Percentiles rank a stretch among this genome's conserved stretches.
These are phyloP conservation scores for Yamadazyma akitaensis DNA, from an alignment of 805 yeast species.

Conservation along the genomic window DNA sequence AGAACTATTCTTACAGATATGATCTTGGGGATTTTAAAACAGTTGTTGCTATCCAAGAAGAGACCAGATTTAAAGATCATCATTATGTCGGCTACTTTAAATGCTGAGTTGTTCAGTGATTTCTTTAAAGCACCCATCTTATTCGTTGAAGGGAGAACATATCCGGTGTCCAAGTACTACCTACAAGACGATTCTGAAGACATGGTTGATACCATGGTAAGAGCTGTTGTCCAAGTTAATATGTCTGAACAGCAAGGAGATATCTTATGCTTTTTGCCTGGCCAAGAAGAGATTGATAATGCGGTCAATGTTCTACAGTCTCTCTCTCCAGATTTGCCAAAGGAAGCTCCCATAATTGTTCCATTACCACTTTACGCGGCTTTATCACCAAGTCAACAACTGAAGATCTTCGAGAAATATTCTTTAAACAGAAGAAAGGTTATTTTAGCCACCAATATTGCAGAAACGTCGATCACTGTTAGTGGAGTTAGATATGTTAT, in stretches of 20 bases:
- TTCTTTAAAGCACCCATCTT: constrained; percentile 84
- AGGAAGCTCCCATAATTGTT: constrained; percentile 69
- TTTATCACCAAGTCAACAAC: constrained; percentile 79
- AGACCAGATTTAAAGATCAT: constrained; percentile 62
- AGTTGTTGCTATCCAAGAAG: constrained; percentile 48
- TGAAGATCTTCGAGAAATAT: constrained; percentile 67
- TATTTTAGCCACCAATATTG: constrained; percentile 90
- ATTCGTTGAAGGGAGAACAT: constrained; percentile 87
- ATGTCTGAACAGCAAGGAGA: constrained; percentile 82
- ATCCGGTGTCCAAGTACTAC: constrained; percentile 73
- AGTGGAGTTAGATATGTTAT: constrained; percentile 91
- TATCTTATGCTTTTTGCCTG: constrained; percentile 87
- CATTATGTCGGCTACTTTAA: constrained; percentile 92
- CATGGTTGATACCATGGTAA: constrained; percentile 73
- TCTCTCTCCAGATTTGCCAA: constrained; percentile 63
- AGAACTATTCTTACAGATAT: constrained; percentile 90
- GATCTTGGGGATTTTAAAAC: constrained; percentile 82
- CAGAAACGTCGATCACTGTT: constrained; percentile 96
- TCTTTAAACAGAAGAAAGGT: constrained; percentile 74
- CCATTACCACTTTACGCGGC: constrained; percentile 93
- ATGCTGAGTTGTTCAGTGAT: constrained; percentile 79
- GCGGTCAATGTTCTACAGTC: constrained; percentile 60
- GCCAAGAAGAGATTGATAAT: constrained; percentile 96
- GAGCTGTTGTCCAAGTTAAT: constrained; percentile 75
- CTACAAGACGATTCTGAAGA: constrained; percentile 68